Conservation (phyloP, 441 rosid genomes). For the Caryocar brasiliense region DNA sequence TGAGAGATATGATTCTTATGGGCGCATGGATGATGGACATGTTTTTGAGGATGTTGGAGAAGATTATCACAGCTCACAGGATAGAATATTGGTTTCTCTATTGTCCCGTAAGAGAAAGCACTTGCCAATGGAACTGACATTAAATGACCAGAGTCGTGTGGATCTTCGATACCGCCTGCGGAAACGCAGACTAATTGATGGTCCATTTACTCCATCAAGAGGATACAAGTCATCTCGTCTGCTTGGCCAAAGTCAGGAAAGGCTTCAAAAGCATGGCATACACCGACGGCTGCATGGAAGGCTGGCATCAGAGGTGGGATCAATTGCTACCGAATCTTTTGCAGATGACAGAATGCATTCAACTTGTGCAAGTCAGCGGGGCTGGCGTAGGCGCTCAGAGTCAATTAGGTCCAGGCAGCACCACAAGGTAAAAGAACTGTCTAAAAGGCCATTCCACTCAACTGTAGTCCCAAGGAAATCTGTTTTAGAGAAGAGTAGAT, state of each 20-base stretch:
- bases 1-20: slow-evolving; percentile 12
- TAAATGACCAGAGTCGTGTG: slow-evolving; percentile 6
- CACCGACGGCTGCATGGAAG: slow-evolving; percentile 16
- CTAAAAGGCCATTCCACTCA: slow-evolving; percentile 9
- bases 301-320: slow-evolving; percentile 22
- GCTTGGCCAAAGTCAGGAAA: slow-evolving; percentile 10
- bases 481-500: slow-evolving; percentile 19
- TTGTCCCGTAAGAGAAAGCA: slow-evolving; percentile 25
- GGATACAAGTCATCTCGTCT: slow-evolving; percentile 15
- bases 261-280: slow-evolving; percentile 15
- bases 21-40: slow-evolving; percentile 16
- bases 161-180: slow-evolving; percentile 39
- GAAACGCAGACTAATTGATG: slow-evolving; percentile 20
- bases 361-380: slow-evolving; percentile 10
- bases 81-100: slow-evolving; percentile 19
- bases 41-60: slow-evolving; percentile 13
- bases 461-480: slow-evolving; percentile 20
- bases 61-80: slow-evolving; percentile 9
- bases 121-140: slow-evolving; percentile 14
- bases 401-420: slow-evolving; percentile 14
- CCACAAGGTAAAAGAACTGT: slow-evolving; percentile 16
- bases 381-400: slow-evolving; percentile 14
- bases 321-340: slow-evolving; percentile 14
- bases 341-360: slow-evolving; percentile 13
- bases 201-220: slow-evolving; percentile 19